Evolutionary conservation across 2,329 filamentous ascomycete species (phyloP).

Genomic region (Exophiala bonariae): DNA sequence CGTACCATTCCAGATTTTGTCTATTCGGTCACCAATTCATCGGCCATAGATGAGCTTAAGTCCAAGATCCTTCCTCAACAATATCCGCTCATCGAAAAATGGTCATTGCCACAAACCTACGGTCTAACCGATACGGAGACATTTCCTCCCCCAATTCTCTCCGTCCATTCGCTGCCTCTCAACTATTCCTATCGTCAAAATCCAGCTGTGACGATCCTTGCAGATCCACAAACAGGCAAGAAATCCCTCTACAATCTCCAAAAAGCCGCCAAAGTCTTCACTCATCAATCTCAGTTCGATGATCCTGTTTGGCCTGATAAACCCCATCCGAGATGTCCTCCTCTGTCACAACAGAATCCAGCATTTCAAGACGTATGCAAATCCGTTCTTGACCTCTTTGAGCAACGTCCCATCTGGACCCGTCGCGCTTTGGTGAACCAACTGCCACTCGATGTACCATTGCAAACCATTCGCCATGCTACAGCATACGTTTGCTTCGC

Average conservation of each 20-base stretch:
- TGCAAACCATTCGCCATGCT: conserved; percentile 66
- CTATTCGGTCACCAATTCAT: conserved; percentile 67
- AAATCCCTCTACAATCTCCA: conserved; percentile 57
- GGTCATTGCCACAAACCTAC: conserved; percentile 65
- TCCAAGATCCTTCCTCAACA: conserved; percentile 71
- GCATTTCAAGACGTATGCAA: conserved; percentile 30
- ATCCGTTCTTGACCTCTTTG: conserved; percentile 66
- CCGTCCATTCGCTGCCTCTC: conserved; percentile 30
- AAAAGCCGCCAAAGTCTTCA: conserved; percentile 60
- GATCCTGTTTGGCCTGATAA: conserved; percentile 60
- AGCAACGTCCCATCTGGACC: conserved; percentile 80
- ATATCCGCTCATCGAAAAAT: conserved; percentile 64
- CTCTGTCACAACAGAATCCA: conserved; percentile 10
- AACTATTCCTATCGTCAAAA: conserved; percentile 75
- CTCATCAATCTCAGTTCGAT: conserved; percentile 61
- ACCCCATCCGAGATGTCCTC: conserved; percentile 13
- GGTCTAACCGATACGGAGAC: conserved; percentile 67
- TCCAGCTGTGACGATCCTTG: conserved; percentile 66
- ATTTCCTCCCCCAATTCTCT: conserved; percentile 59
- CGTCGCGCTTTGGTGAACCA: conserved; percentile 77
- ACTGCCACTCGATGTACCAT: conserved; percentile 53
- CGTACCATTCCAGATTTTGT: conserved; percentile 82
- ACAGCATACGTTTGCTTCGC: conserved; percentile 86
- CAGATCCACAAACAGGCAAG: conserved; percentile 59
- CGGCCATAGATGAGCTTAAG: conserved; percentile 70